Conservation (phyloP, 1,284 basidiomycete species). For the Paramarasmius palmivorus region DNA sequence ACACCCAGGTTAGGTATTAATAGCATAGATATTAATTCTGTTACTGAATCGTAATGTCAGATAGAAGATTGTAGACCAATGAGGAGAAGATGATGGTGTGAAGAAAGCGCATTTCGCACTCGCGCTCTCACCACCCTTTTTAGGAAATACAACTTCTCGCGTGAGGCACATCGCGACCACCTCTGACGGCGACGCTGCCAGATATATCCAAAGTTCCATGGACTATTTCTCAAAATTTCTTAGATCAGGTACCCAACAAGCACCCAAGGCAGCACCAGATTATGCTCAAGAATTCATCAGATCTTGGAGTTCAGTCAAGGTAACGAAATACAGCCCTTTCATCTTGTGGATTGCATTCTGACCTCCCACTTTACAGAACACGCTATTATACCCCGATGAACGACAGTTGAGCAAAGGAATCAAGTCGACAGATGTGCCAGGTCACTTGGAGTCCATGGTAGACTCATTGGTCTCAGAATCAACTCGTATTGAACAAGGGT, state of each 20-base stretch:
- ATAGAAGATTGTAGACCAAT: no score
- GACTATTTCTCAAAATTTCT: conserved; percentile 86
- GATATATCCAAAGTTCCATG: conserved; percentile 39
- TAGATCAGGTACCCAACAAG: conserved; percentile 47
- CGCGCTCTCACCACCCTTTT: no score
- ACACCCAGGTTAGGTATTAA: no score
- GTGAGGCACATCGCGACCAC: no score
- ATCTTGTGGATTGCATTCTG: conserved; percentile 3
- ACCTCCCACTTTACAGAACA: conserved; percentile 50
- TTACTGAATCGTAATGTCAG: no score
- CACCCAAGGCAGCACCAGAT: conserved; percentile 57
- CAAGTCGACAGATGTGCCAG: conserved; percentile 78
- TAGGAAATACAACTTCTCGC: no score
- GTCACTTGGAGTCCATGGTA: conserved; percentile 79
- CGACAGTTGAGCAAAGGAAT: conserved; percentile 82
- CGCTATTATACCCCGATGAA: conserved; percentile 78
- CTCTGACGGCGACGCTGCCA: neutral
- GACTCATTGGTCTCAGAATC: conserved; percentile 88
- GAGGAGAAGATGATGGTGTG: no score
- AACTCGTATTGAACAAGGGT: conserved; percentile 83
- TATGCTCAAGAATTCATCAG: conserved; percentile 70
- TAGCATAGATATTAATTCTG: no score
- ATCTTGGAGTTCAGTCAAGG: conserved; percentile 75
- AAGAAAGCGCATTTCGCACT: no score
- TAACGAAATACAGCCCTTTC: conserved; percentile 25